A percentile compares a stretch with the other conserved stretches of the same genome.
phyloP scores from a whole-genome alignment of 306 rosid genomes.

The Trifolium fragiferum region DNA sequence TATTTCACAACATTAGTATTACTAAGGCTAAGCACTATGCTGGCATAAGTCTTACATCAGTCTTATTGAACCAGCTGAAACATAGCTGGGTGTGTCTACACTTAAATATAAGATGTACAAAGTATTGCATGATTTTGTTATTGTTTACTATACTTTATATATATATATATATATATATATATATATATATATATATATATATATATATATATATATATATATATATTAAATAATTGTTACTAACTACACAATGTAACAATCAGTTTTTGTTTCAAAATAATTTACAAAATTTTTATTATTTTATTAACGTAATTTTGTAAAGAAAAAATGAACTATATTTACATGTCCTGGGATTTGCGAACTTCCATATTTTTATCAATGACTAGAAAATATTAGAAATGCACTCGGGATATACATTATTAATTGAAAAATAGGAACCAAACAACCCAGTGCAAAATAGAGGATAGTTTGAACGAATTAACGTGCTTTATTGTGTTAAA shows the following conservation, averaged over 20 bases:
- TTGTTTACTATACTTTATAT: neutral
- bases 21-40: neutral
- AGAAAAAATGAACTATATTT: neutral
- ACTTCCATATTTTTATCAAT: conserved; percentile 13
- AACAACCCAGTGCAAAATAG: conserved; percentile 15
- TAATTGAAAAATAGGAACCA: neutral
- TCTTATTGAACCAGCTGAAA: neutral
- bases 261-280: neutral
- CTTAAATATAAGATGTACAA: neutral
- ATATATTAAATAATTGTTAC: neutral
- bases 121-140: neutral
- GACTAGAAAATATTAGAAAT: conserved; percentile 23
- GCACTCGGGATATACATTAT: neutral
- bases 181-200: too few relatives aligned
- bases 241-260: neutral
- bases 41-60: neutral
- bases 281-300: too few relatives aligned
- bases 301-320: too few relatives aligned
- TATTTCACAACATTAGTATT: neutral
- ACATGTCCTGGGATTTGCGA: neutral
- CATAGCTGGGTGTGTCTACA: neutral
- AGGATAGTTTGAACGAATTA: conserved; percentile 4
- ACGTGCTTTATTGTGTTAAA: conserved; percentile 21
- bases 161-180: too few relatives aligned
- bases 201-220: too few relatives aligned